phyloP scores from a whole-genome alignment of 768 basidiomycete species.

The Dentipellis fragilis region DNA sequence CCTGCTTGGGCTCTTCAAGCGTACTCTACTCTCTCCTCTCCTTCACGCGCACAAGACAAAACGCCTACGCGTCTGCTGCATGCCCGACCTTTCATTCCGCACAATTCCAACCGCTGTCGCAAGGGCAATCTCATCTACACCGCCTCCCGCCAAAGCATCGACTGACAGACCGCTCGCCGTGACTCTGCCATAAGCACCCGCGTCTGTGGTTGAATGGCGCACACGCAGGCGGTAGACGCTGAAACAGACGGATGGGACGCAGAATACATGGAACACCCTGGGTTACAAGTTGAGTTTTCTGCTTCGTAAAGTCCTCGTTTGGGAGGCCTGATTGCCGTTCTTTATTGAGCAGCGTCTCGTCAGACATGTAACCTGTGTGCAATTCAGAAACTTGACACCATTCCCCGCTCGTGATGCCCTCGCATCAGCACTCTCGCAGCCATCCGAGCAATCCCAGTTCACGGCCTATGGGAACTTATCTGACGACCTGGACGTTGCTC shows the following conservation, averaged over 20 bases:
- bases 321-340: background rate
- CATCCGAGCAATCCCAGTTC: conserved; percentile 52
- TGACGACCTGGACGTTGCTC: conserved; percentile 61
- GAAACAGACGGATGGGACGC: background rate
- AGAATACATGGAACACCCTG: background rate
- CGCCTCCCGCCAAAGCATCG: too few relatives aligned
- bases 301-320: background rate
- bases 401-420: conserved; percentile 74
- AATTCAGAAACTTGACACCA: conserved; percentile 76
- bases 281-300: background rate
- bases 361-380: conserved; percentile 62
- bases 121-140: too few relatives aligned
- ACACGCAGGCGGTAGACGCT: background rate
- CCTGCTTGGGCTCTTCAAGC: too few relatives aligned
- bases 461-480: conserved; percentile 45
- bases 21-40: too few relatives aligned
- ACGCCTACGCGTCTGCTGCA: too few relatives aligned
- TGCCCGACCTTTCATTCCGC: too few relatives aligned
- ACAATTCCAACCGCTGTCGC: too few relatives aligned
- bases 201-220: background rate
- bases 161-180: too few relatives aligned
- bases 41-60: too few relatives aligned
- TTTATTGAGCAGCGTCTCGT: conserved; percentile 46
- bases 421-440: conserved; percentile 63
- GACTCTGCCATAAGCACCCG: too few relatives aligned